Evolutionary conservation across 352 stramenopile species (phyloP).

Genomic region (Stephanocyclus meneghinianus): DNA sequence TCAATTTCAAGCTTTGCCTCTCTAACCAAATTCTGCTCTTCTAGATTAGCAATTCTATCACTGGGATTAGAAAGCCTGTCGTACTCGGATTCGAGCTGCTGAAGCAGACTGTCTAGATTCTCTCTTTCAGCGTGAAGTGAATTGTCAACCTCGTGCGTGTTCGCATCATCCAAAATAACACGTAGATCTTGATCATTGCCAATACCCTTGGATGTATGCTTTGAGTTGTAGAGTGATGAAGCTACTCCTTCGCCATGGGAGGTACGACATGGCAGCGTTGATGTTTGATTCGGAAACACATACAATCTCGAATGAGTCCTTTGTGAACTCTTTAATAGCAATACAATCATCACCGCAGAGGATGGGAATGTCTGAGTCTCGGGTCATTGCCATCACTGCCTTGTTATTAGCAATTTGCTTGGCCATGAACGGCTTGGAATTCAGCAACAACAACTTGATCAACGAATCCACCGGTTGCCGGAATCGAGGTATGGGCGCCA

Average conservation of each 20-base stretch:
- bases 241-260: too few species aligned
- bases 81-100: neutral
- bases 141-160: neutral
- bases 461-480: neutral
- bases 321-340: neutral
- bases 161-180: slow-evolving; percentile 4
- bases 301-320: neutral
- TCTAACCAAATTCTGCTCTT: neutral
- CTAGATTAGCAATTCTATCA: neutral
- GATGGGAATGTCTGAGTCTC: neutral
- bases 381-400: neutral
- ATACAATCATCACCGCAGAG: neutral
- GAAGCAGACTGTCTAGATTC: neutral
- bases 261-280: neutral
- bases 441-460: neutral
- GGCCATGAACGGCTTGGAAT: neutral
- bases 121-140: neutral
- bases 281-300: neutral
- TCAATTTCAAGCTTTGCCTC: neutral
- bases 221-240: too few species aligned
- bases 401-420: neutral
- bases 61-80: neutral
- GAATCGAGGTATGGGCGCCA: neutral
- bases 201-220: slow-evolving; percentile 1
- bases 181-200: neutral